Conservation (phyloP, 2,329 filamentous ascomycete species). For the Gaeumannomyces sp. region DNA sequence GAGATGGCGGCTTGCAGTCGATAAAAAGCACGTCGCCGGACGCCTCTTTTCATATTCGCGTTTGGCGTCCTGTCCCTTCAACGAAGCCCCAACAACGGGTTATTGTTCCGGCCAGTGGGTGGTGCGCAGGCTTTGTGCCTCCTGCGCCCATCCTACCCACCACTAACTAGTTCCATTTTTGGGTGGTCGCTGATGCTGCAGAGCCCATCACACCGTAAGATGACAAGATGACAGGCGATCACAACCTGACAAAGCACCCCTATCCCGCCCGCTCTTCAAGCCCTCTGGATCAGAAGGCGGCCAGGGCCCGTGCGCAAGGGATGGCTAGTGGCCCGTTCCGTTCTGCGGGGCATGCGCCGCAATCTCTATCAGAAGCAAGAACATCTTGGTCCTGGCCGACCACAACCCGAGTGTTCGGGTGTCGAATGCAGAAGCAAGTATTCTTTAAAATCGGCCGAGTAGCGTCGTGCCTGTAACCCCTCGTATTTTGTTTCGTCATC, state of each 20-base stretch:
- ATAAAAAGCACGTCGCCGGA: neutral
- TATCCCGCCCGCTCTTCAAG: neutral
- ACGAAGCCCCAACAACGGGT: neutral
- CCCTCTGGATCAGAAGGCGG: neutral
- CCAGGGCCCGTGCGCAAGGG: neutral
- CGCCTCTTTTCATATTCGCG: neutral
- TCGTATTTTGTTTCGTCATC: neutral
- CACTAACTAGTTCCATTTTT: neutral
- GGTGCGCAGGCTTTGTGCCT: neutral
- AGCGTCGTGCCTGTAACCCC: neutral
- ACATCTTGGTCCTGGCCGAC: neutral
- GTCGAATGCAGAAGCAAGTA: neutral
- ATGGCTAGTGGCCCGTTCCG: neutral
- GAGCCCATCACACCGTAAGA: neutral
- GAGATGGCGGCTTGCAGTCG: neutral
- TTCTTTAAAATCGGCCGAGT: neutral
- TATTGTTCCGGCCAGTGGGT: neutral
- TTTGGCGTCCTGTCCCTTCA: no score
- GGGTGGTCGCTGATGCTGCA: neutral
- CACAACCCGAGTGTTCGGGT: neutral
- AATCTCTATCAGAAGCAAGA: constrained; percentile 1
- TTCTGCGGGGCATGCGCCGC: neutral
- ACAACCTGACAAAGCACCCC: neutral
- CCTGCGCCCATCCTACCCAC: neutral
- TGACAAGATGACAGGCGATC: neutral